phyloP scores from a whole-genome alignment of 345 rosid genomes.

The Eucalyptus victrix region DNA sequence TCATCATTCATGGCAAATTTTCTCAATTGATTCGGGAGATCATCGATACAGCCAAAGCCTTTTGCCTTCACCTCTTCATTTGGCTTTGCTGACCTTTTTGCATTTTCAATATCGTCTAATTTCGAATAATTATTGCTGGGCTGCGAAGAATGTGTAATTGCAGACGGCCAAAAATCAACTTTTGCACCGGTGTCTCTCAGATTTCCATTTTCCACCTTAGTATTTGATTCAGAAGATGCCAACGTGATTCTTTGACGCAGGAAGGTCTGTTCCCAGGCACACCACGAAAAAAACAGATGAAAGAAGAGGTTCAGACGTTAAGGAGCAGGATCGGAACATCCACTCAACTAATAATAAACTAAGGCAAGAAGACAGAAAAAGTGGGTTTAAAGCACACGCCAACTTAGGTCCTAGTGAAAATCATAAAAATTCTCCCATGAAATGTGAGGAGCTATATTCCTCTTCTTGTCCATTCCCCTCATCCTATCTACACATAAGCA shows the following conservation, averaged over 20 bases:
- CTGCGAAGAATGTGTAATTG: background rate
- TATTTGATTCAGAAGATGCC: conserved; percentile 26
- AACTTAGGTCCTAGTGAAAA: background rate
- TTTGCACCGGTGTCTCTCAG: background rate
- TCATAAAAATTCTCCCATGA: background rate
- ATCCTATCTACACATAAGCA: background rate
- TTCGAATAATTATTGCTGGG: background rate
- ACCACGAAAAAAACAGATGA: background rate
- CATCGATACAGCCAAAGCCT: background rate
- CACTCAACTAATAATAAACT: background rate
- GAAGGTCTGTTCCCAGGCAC: conserved; percentile 44
- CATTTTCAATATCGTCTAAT: background rate
- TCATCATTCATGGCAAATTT: background rate
- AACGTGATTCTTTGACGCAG: conserved; percentile 74
- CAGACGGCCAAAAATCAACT: background rate
- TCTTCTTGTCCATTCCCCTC: background rate
- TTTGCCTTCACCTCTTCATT: background rate
- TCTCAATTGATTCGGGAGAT: background rate
- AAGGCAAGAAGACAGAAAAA: background rate
- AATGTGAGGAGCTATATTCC: background rate
- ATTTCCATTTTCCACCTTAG: background rate
- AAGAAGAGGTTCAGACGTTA: background rate
- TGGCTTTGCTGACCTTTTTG: background rate
- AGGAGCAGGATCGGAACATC: background rate
- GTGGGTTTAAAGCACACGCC: background rate